Conservation (phyloP, 225 moss, liverwort and hornwort species). For the Polytrichum commune region DNA sequence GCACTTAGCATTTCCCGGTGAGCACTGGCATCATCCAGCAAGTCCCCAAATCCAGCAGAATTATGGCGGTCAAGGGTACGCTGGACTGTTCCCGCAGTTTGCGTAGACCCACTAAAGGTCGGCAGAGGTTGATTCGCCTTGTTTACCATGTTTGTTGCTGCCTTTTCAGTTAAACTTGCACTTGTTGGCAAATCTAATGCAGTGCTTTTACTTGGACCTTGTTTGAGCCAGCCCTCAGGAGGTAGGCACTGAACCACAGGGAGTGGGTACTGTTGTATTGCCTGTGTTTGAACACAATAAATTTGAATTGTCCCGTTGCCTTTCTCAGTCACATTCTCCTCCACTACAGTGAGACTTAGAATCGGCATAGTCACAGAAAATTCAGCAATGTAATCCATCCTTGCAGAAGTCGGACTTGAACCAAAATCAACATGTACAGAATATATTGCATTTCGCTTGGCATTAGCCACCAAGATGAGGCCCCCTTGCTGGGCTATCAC, state of each 20-base stretch:
- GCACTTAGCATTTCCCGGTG: not conserved
- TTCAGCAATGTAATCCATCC: constrained; percentile 54
- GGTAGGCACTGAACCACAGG: constrained; percentile 48
- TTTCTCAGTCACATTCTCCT: constrained; percentile 46
- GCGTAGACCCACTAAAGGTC: not conserved
- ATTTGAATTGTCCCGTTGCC: constrained; percentile 53
- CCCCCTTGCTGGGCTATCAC: constrained; percentile 40
- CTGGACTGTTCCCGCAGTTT: not conserved
- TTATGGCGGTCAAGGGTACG: constrained; percentile 9
- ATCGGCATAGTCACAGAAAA: constrained; percentile 61
- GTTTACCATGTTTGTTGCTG: constrained; percentile 12
- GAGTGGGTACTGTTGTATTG: constrained; percentile 61
- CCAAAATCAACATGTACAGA: constrained; percentile 55
- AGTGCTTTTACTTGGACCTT: not conserved
- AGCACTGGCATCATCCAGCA: constrained; percentile 3
- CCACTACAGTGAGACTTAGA: constrained; percentile 52
- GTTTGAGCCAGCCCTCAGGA: constrained; percentile 16
- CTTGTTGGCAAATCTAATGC: constrained; percentile 7
- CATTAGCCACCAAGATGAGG: constrained; percentile 53
- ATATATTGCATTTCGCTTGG: constrained; percentile 60
- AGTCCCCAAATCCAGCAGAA: constrained; percentile 7
- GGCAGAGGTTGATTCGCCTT: not conserved
- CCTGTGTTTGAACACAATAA: constrained; percentile 67
- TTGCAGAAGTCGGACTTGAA: constrained; percentile 29
- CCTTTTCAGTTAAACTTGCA: constrained; percentile 18